These are phyloP conservation scores for Tanacetum coccineum DNA, from an alignment of 129 eudicot species.

Conservation along the genomic window DNA sequence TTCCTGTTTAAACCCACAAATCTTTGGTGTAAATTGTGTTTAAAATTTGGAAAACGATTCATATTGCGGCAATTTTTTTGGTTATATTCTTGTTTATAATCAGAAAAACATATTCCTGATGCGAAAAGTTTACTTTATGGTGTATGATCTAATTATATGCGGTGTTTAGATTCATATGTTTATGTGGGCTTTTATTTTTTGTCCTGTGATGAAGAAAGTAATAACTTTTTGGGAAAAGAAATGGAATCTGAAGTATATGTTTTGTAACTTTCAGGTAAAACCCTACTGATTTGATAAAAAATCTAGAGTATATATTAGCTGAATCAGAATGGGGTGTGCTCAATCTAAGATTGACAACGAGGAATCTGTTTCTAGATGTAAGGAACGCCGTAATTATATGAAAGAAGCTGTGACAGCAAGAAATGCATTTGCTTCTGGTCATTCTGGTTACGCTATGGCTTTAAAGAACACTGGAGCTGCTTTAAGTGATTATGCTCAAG, in stretches of 20 bases:
- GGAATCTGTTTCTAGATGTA: conserved; percentile 86
- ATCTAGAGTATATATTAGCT: not conserved
- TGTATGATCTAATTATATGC: too few relatives aligned
- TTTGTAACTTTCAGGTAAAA: conserved; percentile 20
- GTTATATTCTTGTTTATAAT: too few relatives aligned
- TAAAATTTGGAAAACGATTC: not conserved
- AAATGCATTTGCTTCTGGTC: conserved; percentile 79
- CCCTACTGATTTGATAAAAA: conserved; percentile 15
- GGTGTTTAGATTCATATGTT: too few relatives aligned
- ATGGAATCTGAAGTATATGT: conserved; percentile 19
- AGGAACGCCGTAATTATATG: conserved; percentile 86
- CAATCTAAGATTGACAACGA: conserved; percentile 94
- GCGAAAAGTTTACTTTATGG: conserved; percentile 1
- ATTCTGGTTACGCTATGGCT: conserved; percentile 72
- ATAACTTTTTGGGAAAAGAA: conserved; percentile 23
- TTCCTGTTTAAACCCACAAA: conserved; percentile 17
- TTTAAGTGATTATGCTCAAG: conserved; percentile 85
- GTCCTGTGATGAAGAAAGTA: conserved; percentile 6
- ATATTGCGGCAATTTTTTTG: conserved; percentile 4
- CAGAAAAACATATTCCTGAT: not conserved
- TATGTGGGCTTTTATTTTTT: too few relatives aligned
- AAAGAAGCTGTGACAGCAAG: conserved; percentile 77
- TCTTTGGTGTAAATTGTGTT: too few relatives aligned
- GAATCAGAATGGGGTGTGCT: conserved; percentile 82
- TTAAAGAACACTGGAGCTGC: conserved; percentile 89